Evolutionary conservation across 2,329 filamentous ascomycete genomes (phyloP), one percentile per base, ranked within the genome.

Genomic region (Lachnum nothofagi): DNA sequence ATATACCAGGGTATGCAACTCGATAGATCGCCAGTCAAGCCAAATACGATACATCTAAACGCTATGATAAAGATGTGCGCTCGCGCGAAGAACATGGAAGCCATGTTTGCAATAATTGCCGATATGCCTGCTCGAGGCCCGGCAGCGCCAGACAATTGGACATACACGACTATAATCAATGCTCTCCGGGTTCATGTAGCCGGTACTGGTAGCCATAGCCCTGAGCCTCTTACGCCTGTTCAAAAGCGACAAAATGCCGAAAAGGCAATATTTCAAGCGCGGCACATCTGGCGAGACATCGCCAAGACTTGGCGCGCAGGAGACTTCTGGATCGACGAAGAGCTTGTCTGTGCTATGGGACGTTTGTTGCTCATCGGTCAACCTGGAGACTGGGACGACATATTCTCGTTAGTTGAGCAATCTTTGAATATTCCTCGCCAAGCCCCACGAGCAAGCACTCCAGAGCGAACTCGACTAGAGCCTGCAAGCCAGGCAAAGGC

Each of bases 21-120:
- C 4, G 75, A 80, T 29, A 81, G 78, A 43, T 78, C 79, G 1
- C 73, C 75, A 6, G 73, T 94, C 43, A 76, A 82, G 55, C 85
- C 87, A 14, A 87, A 83, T 57, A 85, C 84, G 29, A 86, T 88
- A 48, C 93, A 97, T 63, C 82, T 88, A 54, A 98, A 98, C 65
- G 88, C 91, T 8, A 80, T 90, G n/a, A 72, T 98, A 38, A 82
- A 83, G 50, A 86, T 93, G 7, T 97, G 91, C 65, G 79, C 84
- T 41, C 77, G 80, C 49, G 84, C 86, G 3, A 67, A 75, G 10
- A 85, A 96, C 63, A 75, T 95, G 66, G 89, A 95, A 57, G 79
- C 83, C 14, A 71, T 97, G 58, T 95, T 93, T 75, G 77, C 78
- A 46, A 77, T 96, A 55, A 80, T 84, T 37, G 77, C 80, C n/a